These are phyloP conservation scores for Theileria parva DNA, from an alignment of 169 alveolate species.

Conservation along the genomic window DNA sequence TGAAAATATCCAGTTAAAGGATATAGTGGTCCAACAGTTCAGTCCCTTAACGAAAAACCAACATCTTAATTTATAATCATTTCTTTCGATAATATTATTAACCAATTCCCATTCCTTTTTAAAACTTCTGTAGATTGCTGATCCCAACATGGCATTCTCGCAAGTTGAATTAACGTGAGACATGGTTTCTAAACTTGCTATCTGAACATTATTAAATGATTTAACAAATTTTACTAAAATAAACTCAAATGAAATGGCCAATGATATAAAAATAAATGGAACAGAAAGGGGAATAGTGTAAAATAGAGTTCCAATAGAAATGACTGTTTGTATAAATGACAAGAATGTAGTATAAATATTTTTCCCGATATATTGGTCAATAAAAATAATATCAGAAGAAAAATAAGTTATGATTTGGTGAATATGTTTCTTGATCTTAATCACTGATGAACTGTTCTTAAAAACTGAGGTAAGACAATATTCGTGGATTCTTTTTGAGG, in stretches of 20 bases:
- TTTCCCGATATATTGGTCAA: slow-evolving; percentile 37
- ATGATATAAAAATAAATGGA: slow-evolving; percentile 13
- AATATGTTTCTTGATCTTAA: background rate
- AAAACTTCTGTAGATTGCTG: slow-evolving; percentile 46
- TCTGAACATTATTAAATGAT: slow-evolving; percentile 24
- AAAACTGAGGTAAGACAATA: slow-evolving; percentile 34
- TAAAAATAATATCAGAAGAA: slow-evolving; percentile 26
- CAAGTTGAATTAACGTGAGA: slow-evolving; percentile 16
- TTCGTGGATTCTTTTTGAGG: slow-evolving; percentile 34
- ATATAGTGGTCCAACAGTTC: background rate
- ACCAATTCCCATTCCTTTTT: slow-evolving; percentile 33
- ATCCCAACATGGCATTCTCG: slow-evolving; percentile 41
- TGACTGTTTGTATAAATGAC: background rate
- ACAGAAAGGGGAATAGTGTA: slow-evolving; percentile 17
- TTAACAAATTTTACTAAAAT: background rate
- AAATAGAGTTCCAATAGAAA: slow-evolving; percentile 29
- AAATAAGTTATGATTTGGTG: slow-evolving; percentile 37
- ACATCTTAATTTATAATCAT: slow-evolving; percentile 20
- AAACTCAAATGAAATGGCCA: background rate
- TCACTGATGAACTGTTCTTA: background rate
- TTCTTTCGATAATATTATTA: background rate
- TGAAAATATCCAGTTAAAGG: slow-evolving; percentile 14
- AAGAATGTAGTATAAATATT: slow-evolving; percentile 1
- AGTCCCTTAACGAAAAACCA: background rate
- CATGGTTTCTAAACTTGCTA: slow-evolving; percentile 25